phyloP scores from a whole-genome alignment of 2,329 filamentous ascomycete species.

The Nemania serpens region DNA sequence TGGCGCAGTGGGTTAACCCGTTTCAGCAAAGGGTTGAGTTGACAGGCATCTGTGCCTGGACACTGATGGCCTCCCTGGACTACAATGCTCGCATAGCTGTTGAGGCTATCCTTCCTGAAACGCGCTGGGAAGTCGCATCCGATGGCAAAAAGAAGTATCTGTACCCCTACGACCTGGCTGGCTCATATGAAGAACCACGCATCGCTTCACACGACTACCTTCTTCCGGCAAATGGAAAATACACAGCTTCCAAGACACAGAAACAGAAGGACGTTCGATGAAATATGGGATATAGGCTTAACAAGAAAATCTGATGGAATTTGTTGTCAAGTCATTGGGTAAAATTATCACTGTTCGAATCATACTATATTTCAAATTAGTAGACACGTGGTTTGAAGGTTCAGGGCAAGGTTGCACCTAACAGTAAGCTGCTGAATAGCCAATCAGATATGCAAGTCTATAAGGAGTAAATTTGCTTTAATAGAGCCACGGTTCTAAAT shows the following conservation, averaged over 20 bases:
- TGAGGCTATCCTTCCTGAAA: slow-evolving; percentile 28
- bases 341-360: too few species aligned
- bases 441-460: neutral
- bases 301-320: too few species aligned
- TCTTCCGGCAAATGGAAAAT: neutral
- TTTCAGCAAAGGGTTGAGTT: slow-evolving; percentile 37
- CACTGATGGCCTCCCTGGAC: slow-evolving; percentile 34
- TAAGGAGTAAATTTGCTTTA: neutral
- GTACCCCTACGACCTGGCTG: slow-evolving; percentile 29
- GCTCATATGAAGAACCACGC: slow-evolving; percentile 9
- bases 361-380: too few species aligned
- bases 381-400: too few species aligned
- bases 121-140: slow-evolving; percentile 20
- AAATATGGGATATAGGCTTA: too few species aligned
- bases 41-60: slow-evolving; percentile 38
- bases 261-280: too few species aligned
- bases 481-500: too few species aligned
- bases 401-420: neutral
- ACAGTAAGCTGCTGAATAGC: neutral
- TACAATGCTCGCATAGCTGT: slow-evolving; percentile 37
- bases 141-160: slow-evolving; percentile 28
- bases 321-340: too few species aligned
- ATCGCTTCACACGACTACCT: slow-evolving; percentile 21
- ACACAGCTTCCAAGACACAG: too few species aligned
- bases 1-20: slow-evolving; percentile 34